Percentiles rank a stretch among this genome's conserved stretches.
Conservation (phyloP, 768 basidiomycete species). For the Paxillus involutus region DNA sequence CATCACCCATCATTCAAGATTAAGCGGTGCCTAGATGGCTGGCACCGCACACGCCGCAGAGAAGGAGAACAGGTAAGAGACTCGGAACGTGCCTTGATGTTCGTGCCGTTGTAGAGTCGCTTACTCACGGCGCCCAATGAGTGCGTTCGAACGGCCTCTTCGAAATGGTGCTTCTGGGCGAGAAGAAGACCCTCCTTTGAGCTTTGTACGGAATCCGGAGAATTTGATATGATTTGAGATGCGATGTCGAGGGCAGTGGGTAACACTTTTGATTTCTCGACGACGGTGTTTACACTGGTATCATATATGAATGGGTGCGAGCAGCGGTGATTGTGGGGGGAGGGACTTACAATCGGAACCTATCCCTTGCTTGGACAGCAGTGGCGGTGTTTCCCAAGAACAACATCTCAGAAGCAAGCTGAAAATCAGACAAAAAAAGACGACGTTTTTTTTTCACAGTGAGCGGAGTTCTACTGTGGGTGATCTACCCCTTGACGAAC, state of each 20-base stretch:
- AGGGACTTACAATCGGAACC: constrained; percentile 71
- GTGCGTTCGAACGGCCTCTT: constrained; percentile 49
- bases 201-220: constrained; percentile 77
- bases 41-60: constrained; percentile 1
- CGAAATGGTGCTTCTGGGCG: constrained; percentile 50
- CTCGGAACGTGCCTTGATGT: constrained; percentile 58
- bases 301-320: constrained; percentile 9
- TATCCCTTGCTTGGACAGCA: constrained; percentile 63
- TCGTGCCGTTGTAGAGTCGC: constrained; percentile 57
- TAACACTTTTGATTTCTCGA: constrained; percentile 52
- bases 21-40: constrained; percentile 4
- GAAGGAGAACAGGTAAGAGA: neutral
- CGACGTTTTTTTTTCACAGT: constrained; percentile 12
- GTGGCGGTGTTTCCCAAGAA: constrained; percentile 68
- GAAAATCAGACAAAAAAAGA: constrained; percentile 1
- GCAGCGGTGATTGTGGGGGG: constrained; percentile 12
- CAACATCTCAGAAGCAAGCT: constrained; percentile 78
- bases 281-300: constrained; percentile 68
- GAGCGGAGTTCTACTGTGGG: constrained; percentile 8
- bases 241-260: constrained; percentile 64
- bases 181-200: constrained; percentile 72
- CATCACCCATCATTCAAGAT: neutral
- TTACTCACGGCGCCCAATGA: constrained; percentile 47
- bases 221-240: constrained; percentile 56
- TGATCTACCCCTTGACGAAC: neutral